Base-by-base conservation (phyloP, 345 rosid species). In the Populus nigra region DNA sequence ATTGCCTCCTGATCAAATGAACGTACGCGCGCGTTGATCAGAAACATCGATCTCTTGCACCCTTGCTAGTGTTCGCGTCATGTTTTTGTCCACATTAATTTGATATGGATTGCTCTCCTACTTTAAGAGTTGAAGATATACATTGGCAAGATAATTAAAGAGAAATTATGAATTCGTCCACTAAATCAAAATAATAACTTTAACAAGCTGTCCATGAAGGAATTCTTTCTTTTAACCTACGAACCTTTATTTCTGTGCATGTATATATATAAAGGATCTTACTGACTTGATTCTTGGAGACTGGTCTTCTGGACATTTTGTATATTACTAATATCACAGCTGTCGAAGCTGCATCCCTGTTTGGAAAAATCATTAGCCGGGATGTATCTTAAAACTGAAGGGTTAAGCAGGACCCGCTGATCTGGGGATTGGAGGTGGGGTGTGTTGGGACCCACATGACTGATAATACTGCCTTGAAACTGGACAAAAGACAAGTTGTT, bases 291-390 rank as follows among this genome's bases (percentile, higher is more conserved):
- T 10, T 41, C 45, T 2, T 41, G 45, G 45, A 41, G 45, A 41
- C 45, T 41, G 36, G 36, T 33, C 36, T 33, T 33, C 36, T 33
- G 45, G 13, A 41, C 13, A 41, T 41, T 41, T 41, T 41, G 13
- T 41, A 41, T 41, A 9, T 10, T 41, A 41, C 11, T 20, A 10
- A 35, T 59, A 31, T 41, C 22, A n/a, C 74, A 35, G 35, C 33
- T 71, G 78, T 47, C 20, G 4, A 66, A 38, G 39, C 57, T 35
- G 80, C 18, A 38, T 69, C 29, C 57, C 57, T 80, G 84, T 80
- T 74, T 75, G 65, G 81, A n/a, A 74, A 87, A 83, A 77, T 83
- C 67, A 84, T 85, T 78, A 66, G 76, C 61, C 39, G 38, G 71
- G 83, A 71, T 75, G 77, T 45, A 79, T 81, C 35, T 9, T 31